Percentiles rank a stretch among this genome's conserved stretches.
These are phyloP conservation scores for Taiwanofungus camphoratus DNA, from an alignment of 1,284 basidiomycete species.

Conservation along the genomic window DNA sequence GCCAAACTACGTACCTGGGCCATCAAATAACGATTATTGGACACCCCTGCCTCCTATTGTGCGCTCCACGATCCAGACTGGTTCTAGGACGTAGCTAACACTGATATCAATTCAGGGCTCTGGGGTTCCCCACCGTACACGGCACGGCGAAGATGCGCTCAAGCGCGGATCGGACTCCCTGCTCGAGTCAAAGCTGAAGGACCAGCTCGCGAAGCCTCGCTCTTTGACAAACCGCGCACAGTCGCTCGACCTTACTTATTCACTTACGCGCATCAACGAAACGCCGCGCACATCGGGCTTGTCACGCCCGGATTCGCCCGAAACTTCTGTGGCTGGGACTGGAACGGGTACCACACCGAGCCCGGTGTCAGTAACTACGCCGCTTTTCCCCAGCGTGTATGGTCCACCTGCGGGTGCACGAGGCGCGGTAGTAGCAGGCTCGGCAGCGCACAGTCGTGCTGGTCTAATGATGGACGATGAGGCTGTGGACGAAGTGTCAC, in stretches of 20 bases:
- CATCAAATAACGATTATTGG: slow-evolving; percentile 58
- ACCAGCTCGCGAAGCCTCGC: slow-evolving; percentile 67
- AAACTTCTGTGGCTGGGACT: slow-evolving; percentile 55
- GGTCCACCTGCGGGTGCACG: slow-evolving; percentile 48
- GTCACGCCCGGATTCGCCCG: slow-evolving; percentile 69
- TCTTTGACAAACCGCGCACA: slow-evolving; percentile 76
- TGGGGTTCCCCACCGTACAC: slow-evolving; percentile 56
- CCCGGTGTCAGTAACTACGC: slow-evolving; percentile 66
- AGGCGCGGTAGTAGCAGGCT: slow-evolving; percentile 36
- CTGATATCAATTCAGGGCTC: slow-evolving; percentile 43
- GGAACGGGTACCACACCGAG: slow-evolving; percentile 67
- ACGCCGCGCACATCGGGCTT: slow-evolving; percentile 43
- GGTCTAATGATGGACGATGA: slow-evolving; percentile 54
- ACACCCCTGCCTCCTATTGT: slow-evolving; percentile 74
- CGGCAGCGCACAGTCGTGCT: slow-evolving; percentile 27
- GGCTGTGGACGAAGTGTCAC: slow-evolving; percentile 64
- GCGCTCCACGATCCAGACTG: no score
- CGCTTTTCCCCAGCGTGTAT: slow-evolving; percentile 80
- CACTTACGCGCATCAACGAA: slow-evolving; percentile 71
- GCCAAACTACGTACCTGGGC: slow-evolving; percentile 46
- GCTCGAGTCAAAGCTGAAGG: slow-evolving; percentile 81
- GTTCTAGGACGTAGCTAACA: background rate
- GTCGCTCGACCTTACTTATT: slow-evolving; percentile 74
- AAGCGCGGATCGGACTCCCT: slow-evolving; percentile 86
- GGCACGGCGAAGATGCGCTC: slow-evolving; percentile 65